Base-by-base conservation (phyloP, 306 rosid genomes). In the Fragaria vesca region DNA sequence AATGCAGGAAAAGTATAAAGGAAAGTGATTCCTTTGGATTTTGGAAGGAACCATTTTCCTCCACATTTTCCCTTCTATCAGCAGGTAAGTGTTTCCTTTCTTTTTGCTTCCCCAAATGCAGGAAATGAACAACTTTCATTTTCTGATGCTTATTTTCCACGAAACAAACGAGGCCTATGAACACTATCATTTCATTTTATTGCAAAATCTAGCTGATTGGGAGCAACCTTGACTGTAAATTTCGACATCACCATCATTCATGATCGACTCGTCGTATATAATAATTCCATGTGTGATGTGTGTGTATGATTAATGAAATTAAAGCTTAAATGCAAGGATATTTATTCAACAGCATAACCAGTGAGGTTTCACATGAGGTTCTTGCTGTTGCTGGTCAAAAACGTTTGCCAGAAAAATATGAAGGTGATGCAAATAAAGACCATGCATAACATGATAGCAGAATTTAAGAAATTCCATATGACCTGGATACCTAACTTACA, bases 361-460 rank as follows among this genome's bases (percentile, higher is more conserved):
- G 20, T n/a, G 3, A 17, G 70, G 43, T 75, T 71, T 21, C 74
- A 60, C 36, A 6, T 57, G 24, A 12, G 50, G 71, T 81, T 73
- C 78, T 80, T 58, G 74, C 30, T 73, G 66, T 72, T 83, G 78
- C 77, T 50, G 73, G 72, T 77, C 87, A 45, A 81, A 79, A 79
- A 68, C 80, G 83, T 79, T 81, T 62, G 70, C 42, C 70, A 69
- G 26, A 76, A 87, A 86, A 75, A 70, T 13, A 4, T 61, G 16
- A 12, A 38, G 52, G 66, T 47, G 36, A 50, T 62, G 38, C 12
- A 17, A 73, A 26, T 72, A 2, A 2, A 52, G 55, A 69, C 87
- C 86, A 79, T 74, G 84, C 80, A 78, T 71, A 78, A 73, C 90
- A 20, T 60, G 78, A n/a, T 28, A 26, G 17, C 45, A 83, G 87